Percentiles rank a stretch among this genome's conserved stretches.
Evolutionary conservation across 2,329 filamentous ascomycete species (phyloP).

Genomic region (Phialemoniopsis sp.): DNA sequence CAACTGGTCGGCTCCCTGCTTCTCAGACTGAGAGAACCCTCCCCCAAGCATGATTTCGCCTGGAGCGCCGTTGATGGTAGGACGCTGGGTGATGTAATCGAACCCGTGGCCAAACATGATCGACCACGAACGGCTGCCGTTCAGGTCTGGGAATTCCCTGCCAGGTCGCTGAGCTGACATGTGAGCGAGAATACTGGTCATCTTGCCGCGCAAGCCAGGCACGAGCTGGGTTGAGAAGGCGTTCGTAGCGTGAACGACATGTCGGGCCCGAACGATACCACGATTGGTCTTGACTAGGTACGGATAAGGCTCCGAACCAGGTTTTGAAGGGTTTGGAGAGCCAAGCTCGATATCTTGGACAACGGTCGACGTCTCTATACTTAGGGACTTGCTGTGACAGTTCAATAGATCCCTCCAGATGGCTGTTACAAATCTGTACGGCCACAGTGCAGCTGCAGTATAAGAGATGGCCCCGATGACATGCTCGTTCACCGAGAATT

Average conservation of each 20-base stretch:
- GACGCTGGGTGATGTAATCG: conserved; percentile 48
- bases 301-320: conserved; percentile 12
- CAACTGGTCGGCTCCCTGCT: conserved; percentile 37
- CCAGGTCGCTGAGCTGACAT: conserved; percentile 47
- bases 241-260: conserved; percentile 57
- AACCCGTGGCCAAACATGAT: conserved; percentile 40
- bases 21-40: conserved; percentile 37
- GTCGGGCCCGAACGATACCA: conserved; percentile 37
- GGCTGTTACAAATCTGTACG: conserved; percentile 42
- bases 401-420: conserved; percentile 36
- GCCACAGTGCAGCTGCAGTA: conserved; percentile 43
- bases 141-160: conserved; percentile 19
- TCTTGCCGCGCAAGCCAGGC: conserved; percentile 38
- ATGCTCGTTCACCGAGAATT: conserved; percentile 28
- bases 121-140: conserved; percentile 42
- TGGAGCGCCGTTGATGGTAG: conserved; percentile 19
- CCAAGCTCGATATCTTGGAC: conserved; percentile 20
- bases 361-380: conserved; percentile 32
- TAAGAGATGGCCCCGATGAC: conserved; percentile 39
- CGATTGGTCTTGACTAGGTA: conserved; percentile 40
- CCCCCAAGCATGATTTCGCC: conserved; percentile 52
- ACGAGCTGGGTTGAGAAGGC: conserved; percentile 46
- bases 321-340: neutral
- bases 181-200: conserved; percentile 40
- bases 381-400: conserved; percentile 22